Evolutionary conservation across 495 filamentous ascomycete genomes (phyloP).

Genomic region (Tuber umbilicatum): DNA sequence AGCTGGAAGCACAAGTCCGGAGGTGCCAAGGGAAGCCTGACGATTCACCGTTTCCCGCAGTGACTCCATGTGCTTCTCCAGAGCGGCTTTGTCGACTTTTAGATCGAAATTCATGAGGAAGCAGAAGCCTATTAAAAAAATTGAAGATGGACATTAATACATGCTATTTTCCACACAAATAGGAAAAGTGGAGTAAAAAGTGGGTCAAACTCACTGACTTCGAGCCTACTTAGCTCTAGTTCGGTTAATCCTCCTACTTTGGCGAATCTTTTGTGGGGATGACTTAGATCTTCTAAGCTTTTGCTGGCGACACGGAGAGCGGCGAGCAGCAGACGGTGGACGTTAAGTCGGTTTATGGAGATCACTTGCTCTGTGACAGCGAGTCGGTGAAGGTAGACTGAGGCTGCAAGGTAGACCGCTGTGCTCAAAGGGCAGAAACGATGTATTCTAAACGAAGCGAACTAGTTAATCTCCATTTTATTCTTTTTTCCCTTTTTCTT

Average conservation of each 20-base stretch:
- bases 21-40: conserved; percentile 37
- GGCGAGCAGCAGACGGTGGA: conserved; percentile 79
- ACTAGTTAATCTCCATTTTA: conserved; percentile 12
- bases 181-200: conserved; percentile 44
- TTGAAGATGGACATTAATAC: conserved; percentile 9
- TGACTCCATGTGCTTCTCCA: conserved; percentile 53
- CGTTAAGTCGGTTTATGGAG: conserved; percentile 69
- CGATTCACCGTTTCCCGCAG: conserved; percentile 43
- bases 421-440: conserved; percentile 92
- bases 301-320: conserved; percentile 85
- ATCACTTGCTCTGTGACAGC: conserved; percentile 66
- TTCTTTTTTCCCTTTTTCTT: background rate
- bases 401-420: conserved; percentile 86
- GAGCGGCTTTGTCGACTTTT: conserved; percentile 58
- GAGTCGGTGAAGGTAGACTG: conserved; percentile 78
- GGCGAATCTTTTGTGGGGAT: conserved; percentile 73
- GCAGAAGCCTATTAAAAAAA: conserved; percentile 53
- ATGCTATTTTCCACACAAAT: background rate
- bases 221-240: conserved; percentile 68
- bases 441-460: conserved; percentile 53
- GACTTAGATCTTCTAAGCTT: conserved; percentile 81
- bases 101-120: conserved; percentile 77
- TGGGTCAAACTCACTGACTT: conserved; percentile 57
- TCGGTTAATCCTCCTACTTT: conserved; percentile 84
- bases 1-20: conserved; percentile 41